Evolutionary conservation across 306 rosid genomes (phyloP).

Genomic region (Carpinus fangiana): DNA sequence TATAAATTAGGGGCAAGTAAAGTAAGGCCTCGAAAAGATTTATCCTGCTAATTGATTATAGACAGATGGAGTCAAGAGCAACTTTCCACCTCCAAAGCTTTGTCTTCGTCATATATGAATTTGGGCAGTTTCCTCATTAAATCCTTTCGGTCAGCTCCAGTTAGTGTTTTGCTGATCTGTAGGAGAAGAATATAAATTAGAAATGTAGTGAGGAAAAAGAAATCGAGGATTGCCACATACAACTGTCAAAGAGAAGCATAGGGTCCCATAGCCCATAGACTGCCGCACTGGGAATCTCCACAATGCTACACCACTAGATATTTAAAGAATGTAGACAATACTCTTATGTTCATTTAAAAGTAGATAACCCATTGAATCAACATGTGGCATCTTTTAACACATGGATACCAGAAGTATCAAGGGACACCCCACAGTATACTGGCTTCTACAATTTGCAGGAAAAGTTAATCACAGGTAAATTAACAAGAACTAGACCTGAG

Average conservation of each 20-base stretch:
- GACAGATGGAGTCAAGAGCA: constrained; percentile 22
- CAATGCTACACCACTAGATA: neutral
- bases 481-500: constrained; percentile 57
- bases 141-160: constrained; percentile 88
- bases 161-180: constrained; percentile 87
- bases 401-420: constrained; percentile 15
- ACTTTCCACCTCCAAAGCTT: constrained; percentile 80
- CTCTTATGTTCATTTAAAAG: neutral
- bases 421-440: constrained; percentile 11
- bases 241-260: constrained; percentile 10
- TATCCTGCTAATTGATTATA: constrained; percentile 19
- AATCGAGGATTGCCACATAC: constrained; percentile 10
- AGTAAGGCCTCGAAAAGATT: constrained; percentile 5
- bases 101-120: constrained; percentile 94
- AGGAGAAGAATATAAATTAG: constrained; percentile 14
- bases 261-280: neutral
- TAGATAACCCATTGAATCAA: neutral
- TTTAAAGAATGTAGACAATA: neutral
- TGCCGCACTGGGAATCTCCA: neutral
- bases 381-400: neutral
- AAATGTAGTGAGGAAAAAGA: constrained; percentile 21
- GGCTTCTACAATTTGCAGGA: constrained; percentile 21
- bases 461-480: constrained; percentile 3
- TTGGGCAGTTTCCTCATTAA: constrained; percentile 93
- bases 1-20: constrained; percentile 14